Conservation (phyloP, 2,329 filamentous ascomycete species). For the Penicillium crustosum region DNA sequence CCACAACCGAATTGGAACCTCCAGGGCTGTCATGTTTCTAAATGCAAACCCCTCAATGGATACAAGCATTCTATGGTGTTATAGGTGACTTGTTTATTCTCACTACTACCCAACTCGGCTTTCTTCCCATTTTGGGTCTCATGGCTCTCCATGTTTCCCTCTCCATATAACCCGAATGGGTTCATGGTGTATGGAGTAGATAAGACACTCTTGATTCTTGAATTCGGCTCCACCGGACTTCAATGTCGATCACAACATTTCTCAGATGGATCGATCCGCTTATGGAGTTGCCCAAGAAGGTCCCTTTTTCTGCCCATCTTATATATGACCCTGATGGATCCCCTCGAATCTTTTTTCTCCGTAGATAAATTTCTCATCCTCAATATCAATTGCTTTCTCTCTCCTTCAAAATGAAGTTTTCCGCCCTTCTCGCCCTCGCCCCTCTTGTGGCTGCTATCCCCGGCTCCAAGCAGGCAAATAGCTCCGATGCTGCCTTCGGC, state of each 20-base stretch:
- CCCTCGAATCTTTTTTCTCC: background rate
- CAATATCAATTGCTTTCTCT: background rate
- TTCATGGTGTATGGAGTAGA: background rate
- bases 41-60: background rate
- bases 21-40: background rate
- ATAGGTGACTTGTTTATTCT: background rate
- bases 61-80: background rate
- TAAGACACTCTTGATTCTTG: background rate
- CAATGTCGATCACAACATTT: conserved; percentile 5
- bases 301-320: background rate
- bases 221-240: background rate
- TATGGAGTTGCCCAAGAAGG: background rate
- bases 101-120: background rate
- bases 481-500: conserved; percentile 34
- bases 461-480: conserved; percentile 11
- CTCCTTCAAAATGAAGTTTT: conserved; percentile 29
- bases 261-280: conserved; percentile 1
- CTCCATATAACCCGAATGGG: background rate
- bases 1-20: background rate
- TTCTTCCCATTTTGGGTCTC: background rate
- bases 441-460: conserved; percentile 28
- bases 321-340: conserved; percentile 2
- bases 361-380: background rate
- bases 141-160: background rate
- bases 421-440: conserved; percentile 24